Base-by-base conservation (phyloP, 2,329 filamentous ascomycete genomes). In the Microcyclospora pomicola region DNA sequence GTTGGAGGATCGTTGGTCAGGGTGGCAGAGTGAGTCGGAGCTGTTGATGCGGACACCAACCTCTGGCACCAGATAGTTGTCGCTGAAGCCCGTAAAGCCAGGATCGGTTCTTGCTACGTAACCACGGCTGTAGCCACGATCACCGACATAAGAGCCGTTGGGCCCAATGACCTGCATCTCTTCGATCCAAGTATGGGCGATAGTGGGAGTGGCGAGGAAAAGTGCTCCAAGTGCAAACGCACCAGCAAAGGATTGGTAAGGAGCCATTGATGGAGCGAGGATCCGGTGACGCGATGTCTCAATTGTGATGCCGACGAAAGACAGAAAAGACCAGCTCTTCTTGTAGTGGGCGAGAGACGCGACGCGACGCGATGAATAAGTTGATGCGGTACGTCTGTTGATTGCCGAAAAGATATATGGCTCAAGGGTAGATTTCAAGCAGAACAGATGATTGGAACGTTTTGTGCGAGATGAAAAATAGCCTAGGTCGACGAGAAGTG, bases 171-270 rank as follows among this genome's bases (percentile, higher is more conserved):
- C 74, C 44, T 68, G 73, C 35, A 88, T 67, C 51, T 79, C 68
- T 61, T 95, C 86, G 34, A 88, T 71, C 87, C 87, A 95, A 13
- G 77, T 80, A 61, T 95, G 88, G 28, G 75, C 78, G 19, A 44
- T 41, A 15, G 53, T 41, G 31, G 44, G 27, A 9, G 42, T 42
- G 12, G 44, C 47, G 19, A 54, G 45, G 15, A 50, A 43, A 31
- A 40, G 35, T 19, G 62, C 38, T 27, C 51, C 44, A 19, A 46
- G 38, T 16, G 44, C 41, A 16, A 42, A 12, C 19, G 19, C 19
- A 24, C 14, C 9, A 16, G 16, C 16, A 14, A 33, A 11, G 16
- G 31, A 7, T 10, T 10, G 10, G 10, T 15, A 33, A 33, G 16
- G 16, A 33, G 16, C 10, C 10, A 33, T 11, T 3, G 6, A 9